Base-by-base conservation (phyloP, 2,329 filamentous ascomycete species). In the Myriosclerotinia scirpicola region DNA sequence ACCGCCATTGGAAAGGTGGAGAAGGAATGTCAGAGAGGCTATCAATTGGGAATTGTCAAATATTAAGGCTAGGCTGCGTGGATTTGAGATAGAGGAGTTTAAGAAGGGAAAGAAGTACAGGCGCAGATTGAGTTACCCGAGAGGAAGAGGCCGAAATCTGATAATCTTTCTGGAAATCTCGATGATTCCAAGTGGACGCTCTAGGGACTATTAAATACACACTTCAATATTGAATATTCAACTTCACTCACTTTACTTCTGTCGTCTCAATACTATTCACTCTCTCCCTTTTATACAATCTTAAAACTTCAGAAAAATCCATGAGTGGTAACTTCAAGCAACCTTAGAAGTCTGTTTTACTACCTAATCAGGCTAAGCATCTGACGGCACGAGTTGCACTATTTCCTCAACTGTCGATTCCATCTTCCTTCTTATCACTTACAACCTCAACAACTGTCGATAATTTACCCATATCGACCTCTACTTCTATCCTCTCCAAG, bases 41-140 rank as follows among this genome's bases (percentile, higher is more conserved):
- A 26, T 26, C 26, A 26, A 26, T 26, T 26, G 26, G 26, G 26
- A 26, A 26, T 26, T 26, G 26, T 22, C 17, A 8, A 56, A 17
- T 17, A 15, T 65, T 30, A 30, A 50, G 34, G 34, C 52, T 17
- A 46, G 42, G 1, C 17, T 65, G 22, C 58, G 42, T 20, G 62
- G 62, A 15, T 58, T 58, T 9, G 42, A 59, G 20, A 55, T 65
- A 11, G 40, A 38, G 11, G 53, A 59, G 15, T 65, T 59, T 7
- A 58, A 65, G 34, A 40, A 65, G n/a, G 15, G n/a, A 11, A 58
- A 64, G 34, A 65, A 26, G 30, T 14, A 8, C 44, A 34, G 15
- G 12, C 30, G 20, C 14, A 50, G 34, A 15, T 58, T 30, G 11
- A 50, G 14, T 4, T 62, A 42, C 17, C 59, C 7, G 22, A 3